A percentile compares a stretch with the other conserved stretches of the same genome.
Conservation (phyloP, 1,139 yeast genomes). For the Suhomyces choctaworum region DNA sequence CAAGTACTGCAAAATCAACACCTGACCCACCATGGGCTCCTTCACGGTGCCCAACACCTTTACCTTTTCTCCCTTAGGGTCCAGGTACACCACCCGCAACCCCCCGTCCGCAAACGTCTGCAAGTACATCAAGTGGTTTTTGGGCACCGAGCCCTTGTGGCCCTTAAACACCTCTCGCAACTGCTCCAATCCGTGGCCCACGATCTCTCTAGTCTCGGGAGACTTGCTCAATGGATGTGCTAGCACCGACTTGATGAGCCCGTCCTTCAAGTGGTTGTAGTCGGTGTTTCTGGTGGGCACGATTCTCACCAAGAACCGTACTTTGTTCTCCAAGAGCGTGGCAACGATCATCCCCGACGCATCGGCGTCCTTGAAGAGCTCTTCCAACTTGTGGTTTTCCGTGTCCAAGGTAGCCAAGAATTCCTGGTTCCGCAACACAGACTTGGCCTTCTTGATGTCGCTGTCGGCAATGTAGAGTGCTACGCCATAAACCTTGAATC, state of each 20-base stretch:
- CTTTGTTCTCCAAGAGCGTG: conserved; percentile 57
- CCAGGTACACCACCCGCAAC: conserved; percentile 45
- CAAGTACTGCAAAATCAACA: conserved; percentile 60
- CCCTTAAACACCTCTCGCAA: conserved; percentile 50
- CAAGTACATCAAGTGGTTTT: conserved; percentile 58
- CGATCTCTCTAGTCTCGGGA: conserved; percentile 27
- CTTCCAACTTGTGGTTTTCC: conserved; percentile 16
- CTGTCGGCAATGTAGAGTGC: conserved; percentile 72
- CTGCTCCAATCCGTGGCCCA: conserved; percentile 56
- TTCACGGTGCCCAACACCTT: conserved; percentile 48
- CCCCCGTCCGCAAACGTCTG: conserved; percentile 47
- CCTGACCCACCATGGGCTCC: conserved; percentile 51
- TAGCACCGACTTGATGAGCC: conserved; percentile 74
- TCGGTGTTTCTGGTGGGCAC: conserved; percentile 90
- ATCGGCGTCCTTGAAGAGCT: conserved; percentile 28
- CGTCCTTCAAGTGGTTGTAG: conserved; percentile 84
- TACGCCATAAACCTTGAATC: conserved; percentile 83
- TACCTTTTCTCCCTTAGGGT: conserved; percentile 28
- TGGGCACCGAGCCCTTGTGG: conserved; percentile 62
- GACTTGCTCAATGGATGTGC: conserved; percentile 51
- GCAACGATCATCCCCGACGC: conserved; percentile 52
- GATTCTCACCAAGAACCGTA: conserved; percentile 68
- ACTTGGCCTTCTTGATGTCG: conserved; percentile 50
- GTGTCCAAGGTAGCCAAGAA: conserved; percentile 13
- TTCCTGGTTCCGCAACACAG: conserved; percentile 34